These are phyloP conservation scores for Camellia japonica DNA, from an alignment of 148 eudicot species.

Conservation along the genomic window DNA sequence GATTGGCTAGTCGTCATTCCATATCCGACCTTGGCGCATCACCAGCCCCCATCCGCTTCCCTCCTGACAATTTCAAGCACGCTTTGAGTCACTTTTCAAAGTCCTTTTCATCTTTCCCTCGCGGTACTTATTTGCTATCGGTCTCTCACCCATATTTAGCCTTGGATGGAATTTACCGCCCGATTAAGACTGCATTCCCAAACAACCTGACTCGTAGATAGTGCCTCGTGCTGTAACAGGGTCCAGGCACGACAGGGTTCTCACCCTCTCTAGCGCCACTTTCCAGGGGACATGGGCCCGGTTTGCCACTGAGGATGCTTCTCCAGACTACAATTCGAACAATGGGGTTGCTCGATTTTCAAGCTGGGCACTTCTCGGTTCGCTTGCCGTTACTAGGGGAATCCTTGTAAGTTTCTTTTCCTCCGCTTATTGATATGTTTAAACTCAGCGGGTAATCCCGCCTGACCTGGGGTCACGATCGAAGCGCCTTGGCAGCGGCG, in stretches of 20 bases:
- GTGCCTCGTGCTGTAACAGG: not conserved
- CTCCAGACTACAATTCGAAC: slow-evolving; percentile 1
- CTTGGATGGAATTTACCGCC: slow-evolving; percentile 3
- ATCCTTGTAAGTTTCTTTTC: too few species aligned
- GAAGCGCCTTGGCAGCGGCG: too few species aligned
- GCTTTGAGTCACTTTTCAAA: slow-evolving; percentile 28
- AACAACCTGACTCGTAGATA: not conserved
- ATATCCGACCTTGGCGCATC: slow-evolving; percentile 11
- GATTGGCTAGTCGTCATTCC: too few species aligned
- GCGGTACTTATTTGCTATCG: not conserved
- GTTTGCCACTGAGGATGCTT: not conserved
- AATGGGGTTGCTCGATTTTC: too few species aligned
- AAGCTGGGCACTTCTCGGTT: too few species aligned
- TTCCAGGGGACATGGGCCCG: slow-evolving; percentile 9
- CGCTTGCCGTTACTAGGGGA: too few species aligned
- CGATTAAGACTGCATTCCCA: slow-evolving; percentile 6
- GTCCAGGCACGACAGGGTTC: not conserved
- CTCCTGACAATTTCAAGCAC: slow-evolving; percentile 55
- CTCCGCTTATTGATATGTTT: too few species aligned
- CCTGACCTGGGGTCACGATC: too few species aligned
- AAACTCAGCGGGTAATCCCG: too few species aligned
- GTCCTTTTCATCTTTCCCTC: slow-evolving; percentile 9
- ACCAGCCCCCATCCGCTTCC: slow-evolving; percentile 47
- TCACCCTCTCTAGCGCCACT: not conserved
- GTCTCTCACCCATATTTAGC: slow-evolving; percentile 1